Conservation (phyloP, 2,329 filamentous ascomycete species). For the Exophiala sp. region DNA sequence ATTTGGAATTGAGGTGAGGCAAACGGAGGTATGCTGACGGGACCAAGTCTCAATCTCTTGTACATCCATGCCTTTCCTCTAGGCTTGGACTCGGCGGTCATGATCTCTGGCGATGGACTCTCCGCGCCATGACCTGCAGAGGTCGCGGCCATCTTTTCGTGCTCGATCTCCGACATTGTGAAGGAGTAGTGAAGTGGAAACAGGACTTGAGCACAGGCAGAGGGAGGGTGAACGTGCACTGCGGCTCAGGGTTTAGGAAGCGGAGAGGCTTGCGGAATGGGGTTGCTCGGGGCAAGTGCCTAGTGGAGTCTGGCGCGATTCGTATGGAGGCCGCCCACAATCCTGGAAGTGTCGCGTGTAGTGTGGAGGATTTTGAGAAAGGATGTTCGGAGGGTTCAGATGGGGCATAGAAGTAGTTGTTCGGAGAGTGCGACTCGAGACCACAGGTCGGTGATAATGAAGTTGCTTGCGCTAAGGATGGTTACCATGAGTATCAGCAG, state of each 20-base stretch:
- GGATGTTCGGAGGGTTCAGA: not conserved
- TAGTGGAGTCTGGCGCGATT: conserved; percentile 14
- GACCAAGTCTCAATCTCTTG: conserved; percentile 55
- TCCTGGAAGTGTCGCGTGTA: conserved; percentile 16
- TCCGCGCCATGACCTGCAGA: conserved; percentile 15
- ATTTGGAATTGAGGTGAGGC: conserved; percentile 71
- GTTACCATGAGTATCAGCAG: conserved; percentile 23
- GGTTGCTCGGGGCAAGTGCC: conserved; percentile 15
- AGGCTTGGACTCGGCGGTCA: conserved; percentile 9
- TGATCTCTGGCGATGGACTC: conserved; percentile 16
- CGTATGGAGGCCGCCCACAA: not conserved
- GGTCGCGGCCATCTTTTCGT: conserved; percentile 25
- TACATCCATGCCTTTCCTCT: conserved; percentile 61
- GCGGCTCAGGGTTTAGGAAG: conserved; percentile 9
- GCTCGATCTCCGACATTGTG: conserved; percentile 20
- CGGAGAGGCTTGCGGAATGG: conserved; percentile 10
- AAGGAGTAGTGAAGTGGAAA: not conserved
- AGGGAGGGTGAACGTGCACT: conserved; percentile 6
- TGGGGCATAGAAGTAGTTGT: conserved; percentile 7
- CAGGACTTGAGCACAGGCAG: not conserved
- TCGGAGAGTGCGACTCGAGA: conserved; percentile 1
- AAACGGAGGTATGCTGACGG: conserved; percentile 60
- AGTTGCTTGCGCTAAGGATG: conserved; percentile 14
- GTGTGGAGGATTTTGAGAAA: conserved; percentile 1
- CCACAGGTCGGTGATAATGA: conserved; percentile 2